phyloP scores from a whole-genome alignment of 1,139 yeast genomes.

The Blastobotrys arbuscula region DNA sequence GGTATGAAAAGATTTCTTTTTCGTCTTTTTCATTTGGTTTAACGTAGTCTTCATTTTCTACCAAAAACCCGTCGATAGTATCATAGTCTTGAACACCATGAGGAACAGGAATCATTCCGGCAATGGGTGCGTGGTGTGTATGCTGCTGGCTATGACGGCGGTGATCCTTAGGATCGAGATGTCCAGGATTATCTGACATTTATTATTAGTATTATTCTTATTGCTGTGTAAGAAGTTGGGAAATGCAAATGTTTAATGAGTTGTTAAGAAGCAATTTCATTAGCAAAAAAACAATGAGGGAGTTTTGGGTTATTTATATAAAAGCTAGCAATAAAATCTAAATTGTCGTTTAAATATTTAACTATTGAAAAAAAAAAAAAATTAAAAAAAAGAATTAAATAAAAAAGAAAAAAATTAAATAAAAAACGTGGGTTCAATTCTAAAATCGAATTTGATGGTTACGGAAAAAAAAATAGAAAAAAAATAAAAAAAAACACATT shows the following conservation, averaged over 20 bases:
- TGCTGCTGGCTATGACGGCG: slow-evolving; percentile 26
- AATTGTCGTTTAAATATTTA: no score
- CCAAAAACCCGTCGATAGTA: slow-evolving; percentile 31
- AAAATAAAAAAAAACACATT: background rate
- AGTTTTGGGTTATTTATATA: background rate
- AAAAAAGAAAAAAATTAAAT: no score
- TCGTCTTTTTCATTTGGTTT: slow-evolving; percentile 29
- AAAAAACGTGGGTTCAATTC: no score
- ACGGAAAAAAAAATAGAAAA: background rate
- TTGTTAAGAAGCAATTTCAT: no score
- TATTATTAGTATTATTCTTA: no score
- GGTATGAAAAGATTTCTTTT: slow-evolving; percentile 31
- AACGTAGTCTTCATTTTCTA: slow-evolving; percentile 22
- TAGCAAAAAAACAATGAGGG: background rate
- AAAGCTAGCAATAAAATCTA: no score
- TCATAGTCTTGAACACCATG: slow-evolving; percentile 34
- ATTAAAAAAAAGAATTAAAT: no score
- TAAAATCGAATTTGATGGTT: no score
- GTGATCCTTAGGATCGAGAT: background rate
- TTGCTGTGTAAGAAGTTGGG: background rate
- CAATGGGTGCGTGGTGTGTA: slow-evolving; percentile 29
- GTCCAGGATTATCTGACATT: background rate
- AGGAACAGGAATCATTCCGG: slow-evolving; percentile 35
- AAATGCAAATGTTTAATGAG: no score
- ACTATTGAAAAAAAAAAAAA: no score